Conservation (phyloP, 1,284 basidiomycete species). For the Porogramme epimiltina region DNA sequence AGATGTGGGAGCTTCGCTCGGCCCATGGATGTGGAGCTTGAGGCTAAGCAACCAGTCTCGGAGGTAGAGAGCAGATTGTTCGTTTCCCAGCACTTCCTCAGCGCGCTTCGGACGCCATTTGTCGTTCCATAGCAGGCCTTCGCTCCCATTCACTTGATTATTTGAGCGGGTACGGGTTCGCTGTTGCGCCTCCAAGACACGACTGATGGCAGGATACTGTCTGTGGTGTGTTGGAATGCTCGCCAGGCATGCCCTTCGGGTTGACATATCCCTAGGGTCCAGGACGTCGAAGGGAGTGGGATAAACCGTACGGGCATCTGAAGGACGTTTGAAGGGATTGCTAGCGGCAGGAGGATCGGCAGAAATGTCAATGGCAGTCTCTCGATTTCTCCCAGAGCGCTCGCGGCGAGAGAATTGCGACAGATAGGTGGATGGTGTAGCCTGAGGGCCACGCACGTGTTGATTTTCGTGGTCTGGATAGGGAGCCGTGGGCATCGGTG, state of each 20-base stretch:
- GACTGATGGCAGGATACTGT: slow-evolving; percentile 56
- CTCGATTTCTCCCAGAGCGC: neutral
- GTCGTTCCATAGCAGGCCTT: slow-evolving; percentile 65
- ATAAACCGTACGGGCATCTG: neutral
- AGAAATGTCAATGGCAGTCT: neutral
- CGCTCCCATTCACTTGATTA: too few relatives aligned
- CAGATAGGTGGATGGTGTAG: slow-evolving; percentile 23
- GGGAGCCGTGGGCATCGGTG: slow-evolving; percentile 31
- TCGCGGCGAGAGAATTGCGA: slow-evolving; percentile 21
- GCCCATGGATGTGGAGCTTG: slow-evolving; percentile 51
- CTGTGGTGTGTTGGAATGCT: slow-evolving; percentile 25
- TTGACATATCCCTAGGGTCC: neutral
- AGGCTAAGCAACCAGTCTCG: slow-evolving; percentile 81
- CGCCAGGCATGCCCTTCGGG: neutral
- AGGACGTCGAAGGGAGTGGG: neutral
- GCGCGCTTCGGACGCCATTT: slow-evolving; percentile 78
- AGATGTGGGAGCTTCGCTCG: neutral
- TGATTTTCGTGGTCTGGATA: slow-evolving; percentile 57
- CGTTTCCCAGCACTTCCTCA: slow-evolving; percentile 82
- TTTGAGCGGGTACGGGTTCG: too few relatives aligned
- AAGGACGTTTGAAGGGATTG: neutral
- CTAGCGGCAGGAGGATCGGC: neutral
- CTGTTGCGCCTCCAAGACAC: slow-evolving; percentile 42
- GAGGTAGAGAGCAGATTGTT: slow-evolving; percentile 71
- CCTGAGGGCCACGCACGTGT: slow-evolving; percentile 63